These are phyloP conservation scores for Leccinum imitatum DNA, from an alignment of 768 basidiomycete genomes.

Conservation along the genomic window DNA sequence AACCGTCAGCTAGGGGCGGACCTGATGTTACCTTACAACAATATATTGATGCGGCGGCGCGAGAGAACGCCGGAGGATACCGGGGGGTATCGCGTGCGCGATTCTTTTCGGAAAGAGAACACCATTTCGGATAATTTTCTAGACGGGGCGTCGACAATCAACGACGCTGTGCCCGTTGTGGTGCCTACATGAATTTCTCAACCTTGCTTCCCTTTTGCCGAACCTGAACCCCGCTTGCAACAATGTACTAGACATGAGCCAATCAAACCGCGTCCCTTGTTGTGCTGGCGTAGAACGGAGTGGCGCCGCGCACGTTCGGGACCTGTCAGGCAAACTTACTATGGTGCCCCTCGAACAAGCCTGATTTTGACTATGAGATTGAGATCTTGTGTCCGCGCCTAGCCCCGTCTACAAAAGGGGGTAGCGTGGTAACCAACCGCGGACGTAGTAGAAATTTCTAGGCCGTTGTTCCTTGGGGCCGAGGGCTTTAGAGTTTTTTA, in stretches of 20 bases:
- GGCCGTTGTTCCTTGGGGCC: constrained; percentile 25
- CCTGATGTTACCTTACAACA: constrained; percentile 9
- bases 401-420: constrained; percentile 19
- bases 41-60: constrained; percentile 11
- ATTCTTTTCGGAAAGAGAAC: constrained; percentile 2
- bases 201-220: constrained; percentile 6
- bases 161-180: background rate
- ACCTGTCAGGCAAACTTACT: constrained; percentile 5
- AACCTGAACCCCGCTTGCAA: constrained; percentile 13
- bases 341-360: constrained; percentile 20
- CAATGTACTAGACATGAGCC: constrained; percentile 12
- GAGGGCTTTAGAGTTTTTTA: constrained; percentile 17
- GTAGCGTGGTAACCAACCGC: constrained; percentile 26
- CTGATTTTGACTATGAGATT: constrained; percentile 26
- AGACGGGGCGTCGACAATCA: constrained; percentile 2
- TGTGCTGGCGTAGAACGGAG: constrained; percentile 3
- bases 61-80: constrained; percentile 22
- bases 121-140: constrained; percentile 1
- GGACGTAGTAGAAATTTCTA: constrained; percentile 12
- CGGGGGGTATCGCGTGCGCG: constrained; percentile 6
- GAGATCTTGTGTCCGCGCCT: constrained; percentile 12
- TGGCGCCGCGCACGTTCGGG: constrained; percentile 5
- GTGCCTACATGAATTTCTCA: background rate
- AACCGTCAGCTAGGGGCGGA: constrained; percentile 4
- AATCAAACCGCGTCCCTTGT: constrained; percentile 10